Evolutionary conservation across 2,329 filamentous ascomycete species (phyloP).

Genomic region (Stemphylium beticola): DNA sequence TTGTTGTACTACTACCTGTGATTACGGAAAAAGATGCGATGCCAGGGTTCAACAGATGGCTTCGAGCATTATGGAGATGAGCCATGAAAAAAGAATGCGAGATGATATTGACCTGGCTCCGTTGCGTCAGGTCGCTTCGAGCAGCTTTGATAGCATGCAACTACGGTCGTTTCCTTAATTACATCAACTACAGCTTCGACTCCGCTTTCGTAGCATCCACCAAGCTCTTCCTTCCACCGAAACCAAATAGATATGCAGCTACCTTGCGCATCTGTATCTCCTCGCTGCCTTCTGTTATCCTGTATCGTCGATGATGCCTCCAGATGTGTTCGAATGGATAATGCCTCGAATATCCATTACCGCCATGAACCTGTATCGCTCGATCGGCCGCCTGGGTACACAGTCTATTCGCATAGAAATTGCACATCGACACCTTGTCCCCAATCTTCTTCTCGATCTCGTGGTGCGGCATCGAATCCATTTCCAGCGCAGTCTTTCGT

Average conservation of each 20-base stretch:
- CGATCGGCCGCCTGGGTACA: slow-evolving; percentile 66
- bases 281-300: slow-evolving; percentile 69
- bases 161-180: neutral
- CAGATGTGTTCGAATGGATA: slow-evolving; percentile 70
- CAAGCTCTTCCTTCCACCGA: slow-evolving; percentile 54
- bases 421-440: slow-evolving; percentile 70
- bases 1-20: slow-evolving; percentile 6
- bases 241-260: slow-evolving; percentile 65
- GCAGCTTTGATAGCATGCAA: neutral
- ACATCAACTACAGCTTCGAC: slow-evolving; percentile 36
- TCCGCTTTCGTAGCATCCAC: slow-evolving; percentile 40
- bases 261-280: slow-evolving; percentile 72
- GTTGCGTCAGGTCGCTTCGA: no score
- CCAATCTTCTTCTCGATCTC: slow-evolving; percentile 65
- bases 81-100: neutral
- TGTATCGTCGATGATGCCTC: slow-evolving; percentile 67
- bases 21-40: slow-evolving; percentile 12
- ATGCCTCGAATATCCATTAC: slow-evolving; percentile 64
- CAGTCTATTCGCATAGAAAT: slow-evolving; percentile 68
- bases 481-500: slow-evolving; percentile 65
- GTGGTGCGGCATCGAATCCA: slow-evolving; percentile 62
- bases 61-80: slow-evolving; percentile 14
- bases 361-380: slow-evolving; percentile 68
- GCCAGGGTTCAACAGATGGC: slow-evolving; percentile 14
- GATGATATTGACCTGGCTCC: neutral